These are phyloP conservation scores for Cyberlindnera veronae DNA, from an alignment of 805 yeast genomes.

Conservation along the genomic window DNA sequence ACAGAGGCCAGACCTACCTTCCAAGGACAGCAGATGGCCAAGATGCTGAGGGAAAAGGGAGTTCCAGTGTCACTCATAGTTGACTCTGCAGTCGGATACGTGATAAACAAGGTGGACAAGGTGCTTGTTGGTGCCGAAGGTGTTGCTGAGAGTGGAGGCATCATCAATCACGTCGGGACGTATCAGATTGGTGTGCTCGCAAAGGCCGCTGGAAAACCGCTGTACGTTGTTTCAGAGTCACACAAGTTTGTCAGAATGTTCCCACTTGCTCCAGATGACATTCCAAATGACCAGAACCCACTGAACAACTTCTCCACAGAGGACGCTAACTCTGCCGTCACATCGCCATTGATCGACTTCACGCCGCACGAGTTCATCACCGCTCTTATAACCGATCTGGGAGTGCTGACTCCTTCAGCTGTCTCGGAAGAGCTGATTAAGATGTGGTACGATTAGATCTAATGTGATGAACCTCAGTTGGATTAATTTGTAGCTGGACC, in stretches of 20 bases:
- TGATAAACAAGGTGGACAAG: constrained; percentile 87
- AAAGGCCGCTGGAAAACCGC: constrained; percentile 84
- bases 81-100: constrained; percentile 92
- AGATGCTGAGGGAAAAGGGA: constrained; percentile 59
- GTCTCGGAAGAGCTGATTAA: constrained; percentile 98
- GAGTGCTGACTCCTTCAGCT: constrained; percentile 95
- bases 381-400: constrained; percentile 92
- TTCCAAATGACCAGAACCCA: constrained; percentile 57
- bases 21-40: constrained; percentile 71
- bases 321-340: constrained; percentile 34
- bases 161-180: constrained; percentile 91
- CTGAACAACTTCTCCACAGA: constrained; percentile 39
- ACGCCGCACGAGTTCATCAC: constrained; percentile 96
- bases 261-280: constrained; percentile 89
- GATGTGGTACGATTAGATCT: constrained; percentile 97
- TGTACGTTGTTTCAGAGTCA: constrained; percentile 90
- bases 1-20: constrained; percentile 90
- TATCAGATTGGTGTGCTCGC: constrained; percentile 94
- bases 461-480: no score
- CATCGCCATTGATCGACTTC: constrained; percentile 71
- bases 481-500: no score
- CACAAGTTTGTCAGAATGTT: constrained; percentile 96
- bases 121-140: constrained; percentile 98
- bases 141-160: constrained; percentile 98
- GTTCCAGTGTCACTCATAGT: constrained; percentile 87